phyloP scores from a whole-genome alignment of 225 moss, liverwort and hornwort species.

The Pseudoscleropodium purum region DNA sequence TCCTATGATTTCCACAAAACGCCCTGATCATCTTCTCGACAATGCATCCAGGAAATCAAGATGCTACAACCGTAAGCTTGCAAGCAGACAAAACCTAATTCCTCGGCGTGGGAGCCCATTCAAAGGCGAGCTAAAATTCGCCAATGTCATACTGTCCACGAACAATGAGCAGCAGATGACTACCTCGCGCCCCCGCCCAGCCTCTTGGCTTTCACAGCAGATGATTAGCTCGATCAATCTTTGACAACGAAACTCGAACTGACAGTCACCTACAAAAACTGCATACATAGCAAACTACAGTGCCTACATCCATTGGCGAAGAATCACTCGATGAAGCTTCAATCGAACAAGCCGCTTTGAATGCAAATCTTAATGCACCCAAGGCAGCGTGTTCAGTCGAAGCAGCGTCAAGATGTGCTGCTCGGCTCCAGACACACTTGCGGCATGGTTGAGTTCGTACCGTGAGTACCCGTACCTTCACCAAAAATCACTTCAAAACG shows the following conservation, averaged over 20 bases:
- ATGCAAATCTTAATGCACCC: background rate
- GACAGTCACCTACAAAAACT: background rate
- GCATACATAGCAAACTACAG: background rate
- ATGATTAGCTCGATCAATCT: background rate
- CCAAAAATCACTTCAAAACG: background rate
- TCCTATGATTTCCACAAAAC: background rate
- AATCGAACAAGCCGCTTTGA: background rate
- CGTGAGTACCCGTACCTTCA: background rate
- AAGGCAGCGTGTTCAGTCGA: background rate
- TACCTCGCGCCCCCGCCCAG: too few relatives aligned
- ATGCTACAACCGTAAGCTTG: background rate
- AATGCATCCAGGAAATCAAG: background rate
- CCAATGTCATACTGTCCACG: background rate
- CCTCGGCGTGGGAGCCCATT: background rate
- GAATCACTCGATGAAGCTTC: background rate
- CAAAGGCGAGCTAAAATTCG: background rate
- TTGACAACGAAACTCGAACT: background rate
- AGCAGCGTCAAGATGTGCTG: background rate
- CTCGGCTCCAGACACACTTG: background rate
- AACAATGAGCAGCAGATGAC: background rate
- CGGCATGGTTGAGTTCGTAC: background rate
- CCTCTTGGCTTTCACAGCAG: too few relatives aligned
- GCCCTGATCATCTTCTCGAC: background rate
- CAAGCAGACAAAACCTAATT: background rate
- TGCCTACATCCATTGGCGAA: background rate